Evolutionary conservation across 202 grass and related monocot genomes (phyloP), one percentile per base, ranked within the genome.

Genomic region (Hordeum pubiflorum): DNA sequence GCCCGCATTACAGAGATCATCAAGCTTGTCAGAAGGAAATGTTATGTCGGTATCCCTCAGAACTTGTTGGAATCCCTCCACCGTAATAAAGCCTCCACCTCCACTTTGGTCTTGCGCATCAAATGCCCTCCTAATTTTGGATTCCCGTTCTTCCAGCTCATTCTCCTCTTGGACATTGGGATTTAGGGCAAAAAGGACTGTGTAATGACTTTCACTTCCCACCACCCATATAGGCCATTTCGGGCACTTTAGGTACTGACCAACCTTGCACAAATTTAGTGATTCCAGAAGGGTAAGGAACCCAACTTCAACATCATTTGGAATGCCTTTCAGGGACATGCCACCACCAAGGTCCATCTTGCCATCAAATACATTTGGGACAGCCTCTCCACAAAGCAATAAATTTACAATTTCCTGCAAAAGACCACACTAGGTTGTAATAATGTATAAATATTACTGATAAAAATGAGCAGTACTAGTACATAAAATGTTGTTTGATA

Each of bases 181-280:
- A 60, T 90, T 90, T 33, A 91, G 78, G 39, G 96, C 90, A 32
- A 99, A 99, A 83, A 99, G 90, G 88, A 99, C 96, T 9, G 96
- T 95, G 81, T 99, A 99, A 75, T 99, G 96, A 81, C 88, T 93
- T 85, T 99, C 96, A 76, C 96, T 99, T 75, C 96, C 96, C 26
- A 99, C 96, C 43, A 99, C 96, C 96, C 92, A 99, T 80, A 99
- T 99, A 79, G 96, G 96, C 92, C 92, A 99, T 80, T 86, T 86
- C 2, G 96, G 96, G 58, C 87, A 90, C 81, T 99, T 99, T 48
- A 99, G 85, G 72, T 86, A 75, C 62, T 93, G 96, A 34, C 96
- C 96, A 81, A 99, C 96, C 85, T 99, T 99, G 78, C 96, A 99
- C 50, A 99, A 83, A 74, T 99, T 99, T 63, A 99, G 85, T 75